Evolutionary conservation across 2,329 filamentous ascomycete genomes (phyloP).

Genomic region (Verticillium longisporum): DNA sequence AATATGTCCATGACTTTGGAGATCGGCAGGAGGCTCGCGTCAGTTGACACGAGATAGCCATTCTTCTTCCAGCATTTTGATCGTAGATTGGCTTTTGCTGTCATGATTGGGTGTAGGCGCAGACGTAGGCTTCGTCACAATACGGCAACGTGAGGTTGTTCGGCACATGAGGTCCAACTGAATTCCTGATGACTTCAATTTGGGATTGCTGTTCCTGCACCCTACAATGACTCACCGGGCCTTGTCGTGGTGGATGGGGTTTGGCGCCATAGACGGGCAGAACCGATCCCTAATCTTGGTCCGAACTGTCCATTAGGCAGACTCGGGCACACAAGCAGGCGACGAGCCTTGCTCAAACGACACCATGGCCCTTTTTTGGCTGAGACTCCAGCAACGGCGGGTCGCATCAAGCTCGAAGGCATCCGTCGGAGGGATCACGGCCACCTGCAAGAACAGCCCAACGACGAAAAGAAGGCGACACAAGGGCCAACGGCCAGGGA

Average conservation of each 20-base stretch:
- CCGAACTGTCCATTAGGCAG: neutral
- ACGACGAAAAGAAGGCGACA: no score
- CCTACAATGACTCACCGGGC: no score
- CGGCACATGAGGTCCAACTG: no score
- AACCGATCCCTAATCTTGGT: no score
- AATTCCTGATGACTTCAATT: no score
- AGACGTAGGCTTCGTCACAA: no score
- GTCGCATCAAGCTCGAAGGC: neutral
- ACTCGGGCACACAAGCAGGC: neutral
- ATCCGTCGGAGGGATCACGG: neutral
- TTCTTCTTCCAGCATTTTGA: constrained; percentile 35
- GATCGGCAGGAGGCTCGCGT: constrained; percentile 46
- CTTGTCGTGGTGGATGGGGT: no score
- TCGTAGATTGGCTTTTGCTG: neutral
- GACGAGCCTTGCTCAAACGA: neutral
- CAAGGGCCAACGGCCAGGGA: no score
- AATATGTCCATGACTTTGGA: constrained; percentile 48
- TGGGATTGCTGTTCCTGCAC: no score
- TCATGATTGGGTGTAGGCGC: neutral
- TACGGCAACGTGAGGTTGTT: no score
- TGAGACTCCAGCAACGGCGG: neutral
- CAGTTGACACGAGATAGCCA: constrained; percentile 54
- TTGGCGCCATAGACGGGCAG: no score
- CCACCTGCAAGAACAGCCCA: neutral
- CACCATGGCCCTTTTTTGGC: neutral